Conservation (phyloP, 2,329 filamentous ascomycete genomes). For the Teratosphaeria epicoccoides region DNA sequence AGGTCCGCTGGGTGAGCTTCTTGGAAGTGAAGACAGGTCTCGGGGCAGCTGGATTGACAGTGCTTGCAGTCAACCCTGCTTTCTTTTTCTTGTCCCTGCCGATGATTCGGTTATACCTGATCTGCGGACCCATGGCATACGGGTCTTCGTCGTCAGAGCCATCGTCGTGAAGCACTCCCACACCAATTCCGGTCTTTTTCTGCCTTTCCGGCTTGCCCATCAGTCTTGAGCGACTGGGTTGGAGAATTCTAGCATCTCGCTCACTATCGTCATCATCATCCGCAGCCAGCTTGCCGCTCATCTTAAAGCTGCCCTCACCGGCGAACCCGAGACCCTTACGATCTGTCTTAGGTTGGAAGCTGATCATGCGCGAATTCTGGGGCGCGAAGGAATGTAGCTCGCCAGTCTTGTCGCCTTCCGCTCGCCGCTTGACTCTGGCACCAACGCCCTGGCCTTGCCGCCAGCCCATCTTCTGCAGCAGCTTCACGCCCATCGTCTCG, state of each 20-base stretch:
- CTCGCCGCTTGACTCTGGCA: slow-evolving; percentile 67
- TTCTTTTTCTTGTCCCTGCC: slow-evolving; percentile 66
- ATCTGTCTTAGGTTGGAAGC: slow-evolving; percentile 54
- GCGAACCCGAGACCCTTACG: slow-evolving; percentile 60
- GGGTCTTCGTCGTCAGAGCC: slow-evolving; percentile 93
- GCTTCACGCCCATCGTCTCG: slow-evolving; percentile 75
- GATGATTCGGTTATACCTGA: slow-evolving; percentile 73
- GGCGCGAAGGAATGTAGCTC: slow-evolving; percentile 70
- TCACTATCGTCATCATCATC: slow-evolving; percentile 24
- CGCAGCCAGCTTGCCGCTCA: slow-evolving; percentile 8
- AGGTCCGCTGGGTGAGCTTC: slow-evolving; percentile 32
- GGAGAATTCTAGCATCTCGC: slow-evolving; percentile 22
- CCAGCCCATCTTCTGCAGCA: slow-evolving; percentile 92
- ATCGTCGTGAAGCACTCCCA: slow-evolving; percentile 82
- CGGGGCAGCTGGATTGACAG: slow-evolving; percentile 10
- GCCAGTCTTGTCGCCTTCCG: slow-evolving; percentile 52
- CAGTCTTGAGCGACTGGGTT: slow-evolving; percentile 21
- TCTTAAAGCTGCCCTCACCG: slow-evolving; percentile 45
- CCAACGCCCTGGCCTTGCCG: slow-evolving; percentile 87
- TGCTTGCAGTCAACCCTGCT: slow-evolving; percentile 21
- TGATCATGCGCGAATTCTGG: slow-evolving; percentile 61
- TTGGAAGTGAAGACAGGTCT: slow-evolving; percentile 70
- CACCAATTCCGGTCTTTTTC: slow-evolving; percentile 67
- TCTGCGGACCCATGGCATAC: slow-evolving; percentile 82
- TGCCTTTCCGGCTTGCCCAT: slow-evolving; percentile 26